Evolutionary conservation across 768 basidiomycete genomes (phyloP), one percentile per base, ranked within the genome.

Genomic region (Lentinula aciculospora): DNA sequence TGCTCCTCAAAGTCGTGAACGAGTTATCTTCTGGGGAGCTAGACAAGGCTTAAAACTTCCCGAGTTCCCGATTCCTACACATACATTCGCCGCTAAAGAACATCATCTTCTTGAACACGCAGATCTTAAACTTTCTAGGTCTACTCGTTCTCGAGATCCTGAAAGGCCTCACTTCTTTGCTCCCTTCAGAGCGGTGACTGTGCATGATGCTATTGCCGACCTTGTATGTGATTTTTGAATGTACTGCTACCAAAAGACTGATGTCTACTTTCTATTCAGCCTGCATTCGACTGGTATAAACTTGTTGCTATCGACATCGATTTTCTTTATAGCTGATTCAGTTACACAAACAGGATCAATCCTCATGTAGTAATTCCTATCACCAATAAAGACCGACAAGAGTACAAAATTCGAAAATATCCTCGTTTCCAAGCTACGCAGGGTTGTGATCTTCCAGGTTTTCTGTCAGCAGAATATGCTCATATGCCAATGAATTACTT

Each of bases 1-100:
- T 27, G 78, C 80, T 21, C 88, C 89, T 17, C 89, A 92, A 70
- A 73, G 76, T 46, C 81, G 89, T 8, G 70, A 74, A 27, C 76
- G 89, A 17, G 77, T 90, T 12, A 86, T 92, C 45, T 84, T 91
- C 66, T 80, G 79, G 75, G 87, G 79, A 25, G 83, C 87, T 4
- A 81, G 76, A 53, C 77, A 78, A 7, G 86, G 83, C 28, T 54
- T 81, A 2, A 65, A 75, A 19, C 66, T 88, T 15, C 89, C 89
- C 0, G 70, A 79, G 9, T 86, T 83, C 63, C 89, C 89, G 0
- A 64, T 83, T 17, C 89, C 89, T 0, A 79, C 81, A 1, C 84
- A 89, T 65, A 77, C 72, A 56, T 82, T 67, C 65, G 74, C 23
- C 4, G 66, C 71, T 21, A 64, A 70, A 15, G 68, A 69, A 12